A percentile compares a stretch with the other conserved stretches of the same genome.
phyloP scores from a whole-genome alignment of 2,329 filamentous ascomycete species.

The Aureobasidium sp. region DNA sequence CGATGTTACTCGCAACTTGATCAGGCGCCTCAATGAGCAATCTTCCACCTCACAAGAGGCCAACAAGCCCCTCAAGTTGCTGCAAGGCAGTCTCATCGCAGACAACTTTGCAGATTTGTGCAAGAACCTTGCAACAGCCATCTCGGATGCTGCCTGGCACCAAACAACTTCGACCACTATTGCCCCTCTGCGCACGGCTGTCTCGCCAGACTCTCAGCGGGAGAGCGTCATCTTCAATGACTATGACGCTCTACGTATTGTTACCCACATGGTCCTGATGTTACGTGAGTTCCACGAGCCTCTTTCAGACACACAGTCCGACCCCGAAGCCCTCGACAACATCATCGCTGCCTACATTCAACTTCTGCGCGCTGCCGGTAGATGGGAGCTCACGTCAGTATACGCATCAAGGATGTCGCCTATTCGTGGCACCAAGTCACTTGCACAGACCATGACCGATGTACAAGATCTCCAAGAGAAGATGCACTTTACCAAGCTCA shows the following conservation, averaged over 20 bases:
- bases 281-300: constrained; percentile 42
- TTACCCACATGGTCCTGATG: constrained; percentile 52
- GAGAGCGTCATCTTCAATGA: constrained; percentile 30
- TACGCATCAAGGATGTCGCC: constrained; percentile 73
- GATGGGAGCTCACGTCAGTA: constrained; percentile 72
- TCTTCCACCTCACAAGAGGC: constrained; percentile 50
- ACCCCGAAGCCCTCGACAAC: constrained; percentile 42
- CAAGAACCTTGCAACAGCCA: constrained; percentile 34
- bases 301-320: constrained; percentile 14
- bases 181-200: constrained; percentile 11
- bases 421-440: constrained; percentile 56
- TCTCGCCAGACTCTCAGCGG: constrained; percentile 5
- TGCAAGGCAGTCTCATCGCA: constrained; percentile 68
- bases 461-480: constrained; percentile 59
- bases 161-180: constrained; percentile 14
- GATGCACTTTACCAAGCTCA: constrained; percentile 59
- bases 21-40: constrained; percentile 51
- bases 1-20: constrained; percentile 28
- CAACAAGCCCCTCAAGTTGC: constrained; percentile 57
- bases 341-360: constrained; percentile 76
- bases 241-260: constrained; percentile 36
- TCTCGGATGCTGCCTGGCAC: constrained; percentile 29
- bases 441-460: constrained; percentile 69
- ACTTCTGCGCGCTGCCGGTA: constrained; percentile 60
- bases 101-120: constrained; percentile 42